Evolutionary conservation across 768 basidiomycete genomes (phyloP).

Genomic region (Lentinula sp.): DNA sequence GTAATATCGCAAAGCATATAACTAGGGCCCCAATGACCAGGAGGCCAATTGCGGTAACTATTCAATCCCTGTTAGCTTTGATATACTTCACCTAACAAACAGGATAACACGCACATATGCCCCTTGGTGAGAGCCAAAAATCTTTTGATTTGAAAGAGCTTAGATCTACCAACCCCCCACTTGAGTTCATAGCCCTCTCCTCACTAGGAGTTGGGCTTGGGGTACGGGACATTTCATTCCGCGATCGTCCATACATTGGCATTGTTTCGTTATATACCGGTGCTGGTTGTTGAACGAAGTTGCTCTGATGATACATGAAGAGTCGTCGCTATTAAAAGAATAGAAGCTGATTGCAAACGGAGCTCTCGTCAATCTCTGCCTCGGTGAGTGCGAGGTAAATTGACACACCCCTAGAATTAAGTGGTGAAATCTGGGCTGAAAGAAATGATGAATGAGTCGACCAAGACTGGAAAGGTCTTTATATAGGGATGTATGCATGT

Average conservation of each 20-base stretch:
- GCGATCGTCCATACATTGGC: neutral
- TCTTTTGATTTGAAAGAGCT: neutral
- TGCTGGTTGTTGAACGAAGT: neutral
- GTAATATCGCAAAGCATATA: constrained; percentile 33
- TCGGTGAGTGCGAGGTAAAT: neutral
- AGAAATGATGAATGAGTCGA: neutral
- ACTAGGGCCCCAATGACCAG: constrained; percentile 25
- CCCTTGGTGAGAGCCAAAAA: neutral
- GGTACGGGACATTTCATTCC: constrained; percentile 16
- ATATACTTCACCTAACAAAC: neutral
- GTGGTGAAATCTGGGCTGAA: neutral
- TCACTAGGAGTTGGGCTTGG: constrained; percentile 33
- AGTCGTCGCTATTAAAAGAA: no score
- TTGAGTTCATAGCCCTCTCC: constrained; percentile 15
- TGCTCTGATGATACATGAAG: neutral
- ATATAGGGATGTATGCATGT: neutral
- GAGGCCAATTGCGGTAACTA: constrained; percentile 18
- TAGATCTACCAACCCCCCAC: neutral
- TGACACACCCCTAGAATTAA: neutral
- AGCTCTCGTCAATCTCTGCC: neutral
- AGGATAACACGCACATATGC: neutral
- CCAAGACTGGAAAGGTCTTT: neutral
- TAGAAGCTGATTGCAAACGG: no score
- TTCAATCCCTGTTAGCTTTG: neutral
- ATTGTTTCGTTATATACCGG: neutral